Evolutionary conservation across 2,329 filamentous ascomycete genomes (phyloP).

Genomic region (Diaporthe ilicicola): DNA sequence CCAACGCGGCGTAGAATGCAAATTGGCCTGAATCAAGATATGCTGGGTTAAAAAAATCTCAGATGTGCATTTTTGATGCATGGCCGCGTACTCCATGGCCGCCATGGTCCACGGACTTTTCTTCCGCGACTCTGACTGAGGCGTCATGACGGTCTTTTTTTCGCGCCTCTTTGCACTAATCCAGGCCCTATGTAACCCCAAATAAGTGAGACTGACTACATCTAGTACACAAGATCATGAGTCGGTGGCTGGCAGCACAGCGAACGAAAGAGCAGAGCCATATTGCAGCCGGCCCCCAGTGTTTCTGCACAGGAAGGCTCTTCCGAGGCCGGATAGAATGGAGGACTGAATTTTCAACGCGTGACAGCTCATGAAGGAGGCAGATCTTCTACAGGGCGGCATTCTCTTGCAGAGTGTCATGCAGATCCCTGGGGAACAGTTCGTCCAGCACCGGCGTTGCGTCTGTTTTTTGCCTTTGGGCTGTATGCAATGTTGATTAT

Average conservation of each 20-base stretch:
- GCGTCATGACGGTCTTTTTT: constrained; percentile 29
- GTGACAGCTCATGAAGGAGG: constrained; percentile 26
- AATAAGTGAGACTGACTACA: constrained; percentile 8
- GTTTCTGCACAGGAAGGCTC: constrained; percentile 11
- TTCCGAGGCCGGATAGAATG: constrained; percentile 34
- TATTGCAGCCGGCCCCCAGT: not conserved
- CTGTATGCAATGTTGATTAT: constrained; percentile 18
- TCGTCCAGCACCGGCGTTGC: constrained; percentile 4
- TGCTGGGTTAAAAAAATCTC: not conserved
- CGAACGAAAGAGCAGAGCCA: not conserved
- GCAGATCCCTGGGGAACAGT: not conserved
- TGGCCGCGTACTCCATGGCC: not conserved
- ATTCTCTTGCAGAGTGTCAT: not conserved
- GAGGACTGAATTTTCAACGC: constrained; percentile 3
- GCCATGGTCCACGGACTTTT: not conserved
- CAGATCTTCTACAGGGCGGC: not conserved
- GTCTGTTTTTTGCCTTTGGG: not conserved
- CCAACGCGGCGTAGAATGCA: not conserved
- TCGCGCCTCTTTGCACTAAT: not conserved
- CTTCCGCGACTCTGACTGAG: not conserved
- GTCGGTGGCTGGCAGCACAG: constrained; percentile 10
- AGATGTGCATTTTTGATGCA: not conserved
- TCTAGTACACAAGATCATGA: constrained; percentile 5
- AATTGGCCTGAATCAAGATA: not conserved
- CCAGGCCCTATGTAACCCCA: constrained; percentile 5